Evolutionary conservation across 1,139 yeast species (phyloP).

Genomic region (Citeromyces siamensis): DNA sequence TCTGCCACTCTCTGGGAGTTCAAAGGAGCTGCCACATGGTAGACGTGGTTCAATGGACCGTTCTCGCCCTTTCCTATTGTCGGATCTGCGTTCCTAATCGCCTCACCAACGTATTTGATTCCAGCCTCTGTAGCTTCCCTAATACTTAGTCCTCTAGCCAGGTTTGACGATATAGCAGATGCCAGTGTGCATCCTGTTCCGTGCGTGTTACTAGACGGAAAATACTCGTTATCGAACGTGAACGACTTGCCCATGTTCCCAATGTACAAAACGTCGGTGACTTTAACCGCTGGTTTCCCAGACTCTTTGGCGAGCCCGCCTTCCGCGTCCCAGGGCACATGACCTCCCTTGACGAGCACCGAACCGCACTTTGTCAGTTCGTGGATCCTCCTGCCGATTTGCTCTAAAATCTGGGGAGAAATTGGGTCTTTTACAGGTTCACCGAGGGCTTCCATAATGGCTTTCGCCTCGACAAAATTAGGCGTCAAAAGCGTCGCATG

Average conservation of each 20-base stretch:
- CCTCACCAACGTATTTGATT: conserved; percentile 8
- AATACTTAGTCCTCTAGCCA: conserved; percentile 6
- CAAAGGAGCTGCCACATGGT: conserved; percentile 6
- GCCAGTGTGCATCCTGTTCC: conserved; percentile 85
- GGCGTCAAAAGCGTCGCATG: conserved; percentile 65
- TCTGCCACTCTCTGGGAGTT: background rate
- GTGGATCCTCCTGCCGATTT: conserved; percentile 7
- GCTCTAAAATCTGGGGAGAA: conserved; percentile 7
- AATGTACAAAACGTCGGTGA: conserved; percentile 48
- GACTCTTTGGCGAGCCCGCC: conserved; percentile 7
- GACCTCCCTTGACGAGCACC: conserved; percentile 77
- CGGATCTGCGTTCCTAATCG: conserved; percentile 6
- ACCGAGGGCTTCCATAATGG: conserved; percentile 8
- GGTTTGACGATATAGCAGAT: conserved; percentile 51
- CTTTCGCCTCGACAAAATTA: conserved; percentile 53
- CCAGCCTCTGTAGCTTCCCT: conserved; percentile 8
- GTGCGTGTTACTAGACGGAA: conserved; percentile 43
- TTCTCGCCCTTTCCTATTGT: conserved; percentile 42
- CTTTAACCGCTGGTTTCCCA: conserved; percentile 10
- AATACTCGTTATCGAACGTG: conserved; percentile 32
- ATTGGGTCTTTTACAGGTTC: background rate
- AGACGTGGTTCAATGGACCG: conserved; percentile 63
- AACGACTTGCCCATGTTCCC: conserved; percentile 24
- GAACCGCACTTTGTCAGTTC: conserved; percentile 17
- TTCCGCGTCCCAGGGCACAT: conserved; percentile 33